phyloP scores from a whole-genome alignment of 2,329 filamentous ascomycete genomes.

The Elsinoe batatas region DNA sequence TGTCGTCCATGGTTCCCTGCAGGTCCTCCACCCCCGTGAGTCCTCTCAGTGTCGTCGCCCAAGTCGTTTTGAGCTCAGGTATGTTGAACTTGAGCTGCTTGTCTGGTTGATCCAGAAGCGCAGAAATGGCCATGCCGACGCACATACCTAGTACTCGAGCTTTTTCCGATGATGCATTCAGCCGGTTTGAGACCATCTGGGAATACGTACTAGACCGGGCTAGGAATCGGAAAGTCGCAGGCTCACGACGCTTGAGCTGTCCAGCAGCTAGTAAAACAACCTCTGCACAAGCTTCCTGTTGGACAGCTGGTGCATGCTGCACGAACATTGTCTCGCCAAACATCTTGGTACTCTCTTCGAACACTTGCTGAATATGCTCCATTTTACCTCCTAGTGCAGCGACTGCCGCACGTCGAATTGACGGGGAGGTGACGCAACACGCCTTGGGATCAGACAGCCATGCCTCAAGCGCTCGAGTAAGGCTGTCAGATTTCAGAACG shows the following conservation, averaged over 20 bases:
- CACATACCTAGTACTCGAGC: conserved; percentile 81
- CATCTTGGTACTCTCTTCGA: conserved; percentile 59
- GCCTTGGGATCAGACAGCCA: conserved; percentile 20
- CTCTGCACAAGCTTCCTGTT: conserved; percentile 83
- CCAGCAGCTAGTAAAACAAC: conserved; percentile 67
- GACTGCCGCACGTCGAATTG: conserved; percentile 21
- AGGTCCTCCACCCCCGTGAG: conserved; percentile 55
- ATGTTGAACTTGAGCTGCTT: conserved; percentile 74
- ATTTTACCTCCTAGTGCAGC: conserved; percentile 19
- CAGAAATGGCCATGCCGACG: conserved; percentile 63
- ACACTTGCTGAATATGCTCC: conserved; percentile 39
- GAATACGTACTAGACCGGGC: conserved; percentile 66
- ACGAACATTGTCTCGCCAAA: conserved; percentile 86
- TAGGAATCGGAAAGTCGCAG: conserved; percentile 57
- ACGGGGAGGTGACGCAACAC: conserved; percentile 18
- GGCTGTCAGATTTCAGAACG: conserved; percentile 12
- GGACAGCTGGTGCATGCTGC: conserved; percentile 69
- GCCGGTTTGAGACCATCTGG: conserved; percentile 71
- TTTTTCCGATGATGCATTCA: conserved; percentile 63
- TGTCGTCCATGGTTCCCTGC: conserved; percentile 47
- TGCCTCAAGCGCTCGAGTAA: conserved; percentile 18
- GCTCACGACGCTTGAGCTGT: conserved; percentile 58
- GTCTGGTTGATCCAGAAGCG: conserved; percentile 55
- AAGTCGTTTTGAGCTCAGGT: conserved; percentile 63
- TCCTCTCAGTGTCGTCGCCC: conserved; percentile 64